A percentile compares a stretch with the other conserved stretches of the same genome.
Evolutionary conservation across 2,329 filamentous ascomycete species (phyloP).

Genomic region (Venturia oleaginea): DNA sequence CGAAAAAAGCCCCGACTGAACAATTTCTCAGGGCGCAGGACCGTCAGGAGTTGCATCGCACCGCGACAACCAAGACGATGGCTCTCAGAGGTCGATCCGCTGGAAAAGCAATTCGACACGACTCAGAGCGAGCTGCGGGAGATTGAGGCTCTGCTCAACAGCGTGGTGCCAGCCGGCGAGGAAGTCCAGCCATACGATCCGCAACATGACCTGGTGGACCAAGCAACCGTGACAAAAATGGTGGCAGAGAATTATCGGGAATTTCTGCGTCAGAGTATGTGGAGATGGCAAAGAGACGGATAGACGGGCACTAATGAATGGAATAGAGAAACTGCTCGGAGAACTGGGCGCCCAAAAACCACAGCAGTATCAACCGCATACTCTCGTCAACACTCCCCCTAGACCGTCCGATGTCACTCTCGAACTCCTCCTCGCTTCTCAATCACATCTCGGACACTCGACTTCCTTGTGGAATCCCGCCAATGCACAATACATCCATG

Average conservation of each 20-base stretch:
- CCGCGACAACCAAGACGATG: neutral
- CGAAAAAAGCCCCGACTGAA: neutral
- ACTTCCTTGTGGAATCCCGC: constrained; percentile 89
- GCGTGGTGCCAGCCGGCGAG: neutral
- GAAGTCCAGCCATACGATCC: constrained; percentile 6
- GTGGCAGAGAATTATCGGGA: constrained; percentile 34
- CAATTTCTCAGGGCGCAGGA: neutral
- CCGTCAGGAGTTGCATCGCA: neutral
- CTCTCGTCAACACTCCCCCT: constrained; percentile 64
- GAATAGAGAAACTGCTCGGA: constrained; percentile 20
- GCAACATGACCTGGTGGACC: constrained; percentile 1
- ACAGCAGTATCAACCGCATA: constrained; percentile 54
- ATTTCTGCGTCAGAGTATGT: constrained; percentile 32
- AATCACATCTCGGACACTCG: constrained; percentile 83
- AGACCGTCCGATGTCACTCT: constrained; percentile 72
- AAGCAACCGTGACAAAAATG: neutral
- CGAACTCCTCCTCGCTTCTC: constrained; percentile 79
- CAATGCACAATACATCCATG: constrained; percentile 91
- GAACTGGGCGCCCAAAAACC: constrained; percentile 30
- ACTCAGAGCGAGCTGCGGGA: constrained; percentile 1
- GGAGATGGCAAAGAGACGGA: no score
- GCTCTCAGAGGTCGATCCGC: neutral
- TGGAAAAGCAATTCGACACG: neutral
- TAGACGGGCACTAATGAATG: constrained; percentile 6
- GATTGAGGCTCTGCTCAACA: constrained; percentile 8